Conservation (phyloP, 768 basidiomycete species). For the Roridomyces roridus region DNA sequence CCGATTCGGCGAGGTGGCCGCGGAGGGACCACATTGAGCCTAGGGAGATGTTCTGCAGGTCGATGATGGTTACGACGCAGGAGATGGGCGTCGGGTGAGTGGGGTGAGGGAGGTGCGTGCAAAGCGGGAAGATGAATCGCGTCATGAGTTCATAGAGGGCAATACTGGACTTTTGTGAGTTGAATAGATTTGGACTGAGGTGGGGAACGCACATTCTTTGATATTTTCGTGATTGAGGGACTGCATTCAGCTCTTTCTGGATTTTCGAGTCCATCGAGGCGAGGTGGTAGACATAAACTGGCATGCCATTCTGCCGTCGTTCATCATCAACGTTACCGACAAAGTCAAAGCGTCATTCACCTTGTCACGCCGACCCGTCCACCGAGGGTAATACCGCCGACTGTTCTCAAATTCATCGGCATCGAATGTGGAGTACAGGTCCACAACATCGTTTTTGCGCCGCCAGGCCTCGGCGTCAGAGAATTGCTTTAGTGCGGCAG, state of each 20-base stretch:
- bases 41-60: constrained; percentile 69
- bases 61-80: constrained; percentile 71
- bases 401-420: constrained; percentile 63
- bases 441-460: constrained; percentile 60
- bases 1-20: constrained; percentile 76
- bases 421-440: constrained; percentile 67
- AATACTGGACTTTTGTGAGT: constrained; percentile 45
- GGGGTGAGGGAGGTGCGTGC: constrained; percentile 62
- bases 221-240: constrained; percentile 60
- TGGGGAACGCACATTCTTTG: constrained; percentile 66
- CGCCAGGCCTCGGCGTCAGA: constrained; percentile 73
- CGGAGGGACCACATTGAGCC: constrained; percentile 73
- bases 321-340: no score
- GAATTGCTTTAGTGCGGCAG: constrained; percentile 75
- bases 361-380: constrained; percentile 83
- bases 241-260: constrained; percentile 65
- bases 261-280: constrained; percentile 59
- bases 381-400: constrained; percentile 75
- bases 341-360: no score
- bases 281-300: constrained; percentile 79
- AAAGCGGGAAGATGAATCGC: constrained; percentile 69
- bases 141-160: constrained; percentile 71
- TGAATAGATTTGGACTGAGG: background rate
- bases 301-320: constrained; percentile 76
- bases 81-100: constrained; percentile 63